Evolutionary conservation across 1,139 yeast genomes (phyloP), one percentile per base, ranked within the genome.

Genomic region (Saccharomyces hybrid): DNA sequence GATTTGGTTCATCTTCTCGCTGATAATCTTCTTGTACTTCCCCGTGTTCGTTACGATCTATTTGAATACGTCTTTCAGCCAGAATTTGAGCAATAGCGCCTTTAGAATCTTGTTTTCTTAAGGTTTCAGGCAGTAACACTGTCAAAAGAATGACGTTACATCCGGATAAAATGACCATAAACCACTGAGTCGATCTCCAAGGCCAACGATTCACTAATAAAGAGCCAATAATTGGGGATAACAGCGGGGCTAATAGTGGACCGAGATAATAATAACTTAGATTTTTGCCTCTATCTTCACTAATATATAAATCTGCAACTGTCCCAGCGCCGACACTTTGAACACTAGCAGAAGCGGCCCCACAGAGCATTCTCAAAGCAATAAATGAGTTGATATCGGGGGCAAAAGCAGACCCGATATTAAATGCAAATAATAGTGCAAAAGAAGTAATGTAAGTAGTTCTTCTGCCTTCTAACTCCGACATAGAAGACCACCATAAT

Each of bases 271-370:
- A 89, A 60, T 82, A 75, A 0, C 96, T 95, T 83, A 89, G 80
- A 11, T 95, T 95, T 5, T 77, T 69, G 0, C 96, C 96, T 64
- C 96, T 77, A 60, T 84, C 80, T 47, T 82, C 80, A 3, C 86
- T 83, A 3, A 78, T 73, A 64, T 76, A 89, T 44, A 89, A 69
- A 65, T 89, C 97, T 16, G 88, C 80, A 48, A 89, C 82, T 0
- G 96, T 87, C 2, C 96, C 96, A 0, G 96, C 96, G 1, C 96
- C 96, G 5, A 88, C 89, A 2, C 95, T 82, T 69, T 88, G 96
- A 0, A 88, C 96, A 48, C 91, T 82, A 0, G 95, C 95, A 2
- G 91, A 85, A 54, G 88, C 82, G 0, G 89, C 95, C 56, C 96
- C 96, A 50, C 86, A 78, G 2, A 88, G 69, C 14, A 86, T 80